Conservation (phyloP, 768 basidiomycete genomes). For the Lactarius quietus region DNA sequence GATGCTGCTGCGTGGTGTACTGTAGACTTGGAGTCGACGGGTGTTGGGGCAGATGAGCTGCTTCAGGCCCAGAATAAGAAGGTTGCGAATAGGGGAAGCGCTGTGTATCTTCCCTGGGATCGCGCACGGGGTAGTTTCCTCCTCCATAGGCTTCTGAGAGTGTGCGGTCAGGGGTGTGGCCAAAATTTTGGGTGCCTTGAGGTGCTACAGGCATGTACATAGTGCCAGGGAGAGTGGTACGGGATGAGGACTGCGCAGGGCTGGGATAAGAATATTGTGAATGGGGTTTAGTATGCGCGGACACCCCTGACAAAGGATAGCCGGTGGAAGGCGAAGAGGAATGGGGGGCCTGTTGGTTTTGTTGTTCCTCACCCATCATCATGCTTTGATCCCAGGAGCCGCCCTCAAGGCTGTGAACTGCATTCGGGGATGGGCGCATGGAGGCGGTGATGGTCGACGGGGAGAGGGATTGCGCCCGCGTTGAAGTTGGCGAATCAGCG, state of each 20-base stretch:
- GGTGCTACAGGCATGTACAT: constrained; percentile 35
- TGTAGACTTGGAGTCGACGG: constrained; percentile 36
- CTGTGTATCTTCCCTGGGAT: constrained; percentile 49
- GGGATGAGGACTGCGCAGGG: constrained; percentile 36
- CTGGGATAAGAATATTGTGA: constrained; percentile 25
- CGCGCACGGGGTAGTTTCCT: constrained; percentile 41
- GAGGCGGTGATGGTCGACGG: constrained; percentile 54
- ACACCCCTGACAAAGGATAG: constrained; percentile 19
- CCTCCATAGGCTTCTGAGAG: constrained; percentile 44
- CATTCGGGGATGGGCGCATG: constrained; percentile 34
- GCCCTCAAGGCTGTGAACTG: constrained; percentile 43
- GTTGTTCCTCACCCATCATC: constrained; percentile 51
- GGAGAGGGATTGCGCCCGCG: constrained; percentile 57
- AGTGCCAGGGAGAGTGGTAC: constrained; percentile 40
- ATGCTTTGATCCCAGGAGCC: constrained; percentile 52
- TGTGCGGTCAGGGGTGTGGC: constrained; percentile 50
- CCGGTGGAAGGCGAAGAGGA: constrained; percentile 38
- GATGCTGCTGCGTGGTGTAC: constrained; percentile 33
- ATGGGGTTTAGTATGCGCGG: constrained; percentile 9
- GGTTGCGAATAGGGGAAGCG: constrained; percentile 52
- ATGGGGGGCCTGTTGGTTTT: constrained; percentile 31
- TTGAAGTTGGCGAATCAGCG: constrained; percentile 41
- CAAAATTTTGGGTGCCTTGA: constrained; percentile 37
- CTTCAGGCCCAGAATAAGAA: constrained; percentile 38
- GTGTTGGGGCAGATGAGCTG: constrained; percentile 20